Conservation (phyloP, 768 basidiomycete genomes). For the Calocera viscosa region DNA sequence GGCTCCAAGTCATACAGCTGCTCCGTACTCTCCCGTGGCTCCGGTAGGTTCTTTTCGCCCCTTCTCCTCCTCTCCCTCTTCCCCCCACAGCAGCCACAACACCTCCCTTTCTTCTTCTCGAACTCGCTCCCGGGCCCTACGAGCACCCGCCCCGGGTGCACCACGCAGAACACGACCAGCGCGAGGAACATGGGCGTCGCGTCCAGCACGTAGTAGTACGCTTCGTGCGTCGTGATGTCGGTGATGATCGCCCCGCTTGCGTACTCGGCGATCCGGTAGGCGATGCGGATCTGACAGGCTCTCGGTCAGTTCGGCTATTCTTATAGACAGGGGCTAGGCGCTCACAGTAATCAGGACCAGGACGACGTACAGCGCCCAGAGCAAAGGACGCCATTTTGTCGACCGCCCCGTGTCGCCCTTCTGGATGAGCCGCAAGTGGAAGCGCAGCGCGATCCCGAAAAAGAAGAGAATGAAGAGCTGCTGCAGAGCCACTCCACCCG, state of each 20-base stretch:
- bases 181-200: neutral
- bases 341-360: neutral
- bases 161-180: neutral
- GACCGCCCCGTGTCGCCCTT: neutral
- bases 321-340: neutral
- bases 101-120: neutral
- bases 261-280: neutral
- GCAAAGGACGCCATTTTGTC: neutral
- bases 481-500: neutral
- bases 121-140: neutral
- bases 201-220: neutral
- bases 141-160: neutral
- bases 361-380: neutral
- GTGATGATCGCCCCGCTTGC: neutral
- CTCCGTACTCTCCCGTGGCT: too few relatives aligned
- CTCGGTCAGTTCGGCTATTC: neutral
- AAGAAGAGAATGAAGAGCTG: neutral
- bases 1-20: too few relatives aligned
- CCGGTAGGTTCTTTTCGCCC: too few relatives aligned
- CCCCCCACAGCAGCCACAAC: neutral
- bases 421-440: neutral
- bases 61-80: too few relatives aligned
- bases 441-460: neutral
- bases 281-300: neutral
- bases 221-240: neutral